Percentiles rank a stretch among this genome's conserved stretches.
phyloP scores from a whole-genome alignment of 1,284 basidiomycete genomes.

The Rhodofomes roseus region DNA sequence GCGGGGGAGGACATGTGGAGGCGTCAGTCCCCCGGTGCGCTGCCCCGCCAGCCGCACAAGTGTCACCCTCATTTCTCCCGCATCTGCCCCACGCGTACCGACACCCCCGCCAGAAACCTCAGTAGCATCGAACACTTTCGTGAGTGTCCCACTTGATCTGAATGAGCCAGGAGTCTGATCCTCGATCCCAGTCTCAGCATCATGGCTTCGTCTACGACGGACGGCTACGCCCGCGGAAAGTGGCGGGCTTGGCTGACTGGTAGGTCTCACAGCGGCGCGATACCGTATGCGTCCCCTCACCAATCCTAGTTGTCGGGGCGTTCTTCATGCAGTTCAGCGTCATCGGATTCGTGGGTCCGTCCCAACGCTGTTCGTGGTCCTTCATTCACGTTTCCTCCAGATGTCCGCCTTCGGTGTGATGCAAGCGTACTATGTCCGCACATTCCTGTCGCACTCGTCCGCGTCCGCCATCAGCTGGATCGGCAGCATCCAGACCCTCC shows the following conservation, averaged over 20 bases:
- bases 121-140: too few relatives aligned
- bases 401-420: conserved; percentile 7
- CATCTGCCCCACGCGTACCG: too few relatives aligned
- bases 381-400: not conserved
- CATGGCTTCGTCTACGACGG: not conserved
- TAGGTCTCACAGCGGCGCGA: not conserved
- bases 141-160: too few relatives aligned
- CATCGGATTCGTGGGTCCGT: conserved; percentile 1
- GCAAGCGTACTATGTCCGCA: conserved; percentile 2
- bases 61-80: too few relatives aligned
- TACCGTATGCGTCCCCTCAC: not conserved
- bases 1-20: too few relatives aligned
- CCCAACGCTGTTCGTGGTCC: not conserved
- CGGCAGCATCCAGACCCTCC: conserved; percentile 33
- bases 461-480: conserved; percentile 41
- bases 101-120: too few relatives aligned
- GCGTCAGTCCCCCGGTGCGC: too few relatives aligned
- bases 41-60: too few relatives aligned
- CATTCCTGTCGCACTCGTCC: not conserved
- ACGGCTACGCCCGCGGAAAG: not conserved
- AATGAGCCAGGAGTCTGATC: too few relatives aligned
- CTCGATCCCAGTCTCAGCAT: not conserved
- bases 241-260: not conserved
- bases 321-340: conserved; percentile 5
- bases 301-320: not conserved